Evolutionary conservation across 1,284 basidiomycete species (phyloP).

Genomic region (Sporisorium reilianum): DNA sequence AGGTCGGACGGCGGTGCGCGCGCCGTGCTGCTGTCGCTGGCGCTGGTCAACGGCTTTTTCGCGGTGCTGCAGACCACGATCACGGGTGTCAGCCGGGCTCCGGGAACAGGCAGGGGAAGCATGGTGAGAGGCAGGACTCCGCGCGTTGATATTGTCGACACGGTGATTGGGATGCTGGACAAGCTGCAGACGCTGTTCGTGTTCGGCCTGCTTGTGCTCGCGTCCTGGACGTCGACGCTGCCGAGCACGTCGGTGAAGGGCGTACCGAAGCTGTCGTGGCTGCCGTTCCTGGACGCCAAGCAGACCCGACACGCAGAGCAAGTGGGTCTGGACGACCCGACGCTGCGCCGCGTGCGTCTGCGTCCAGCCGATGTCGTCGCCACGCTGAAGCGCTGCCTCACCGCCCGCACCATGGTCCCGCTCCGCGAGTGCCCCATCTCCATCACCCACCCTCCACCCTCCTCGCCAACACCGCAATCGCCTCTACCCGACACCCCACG

Average conservation of each 20-base stretch:
- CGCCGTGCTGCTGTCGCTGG: constrained; percentile 24
- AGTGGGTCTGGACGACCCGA: constrained; percentile 3
- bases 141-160: constrained; percentile 14
- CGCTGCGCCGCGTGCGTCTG: constrained; percentile 18
- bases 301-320: neutral
- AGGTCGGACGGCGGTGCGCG: constrained; percentile 10
- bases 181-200: constrained; percentile 34
- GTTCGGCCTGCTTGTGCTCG: constrained; percentile 30
- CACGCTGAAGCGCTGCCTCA: constrained; percentile 23
- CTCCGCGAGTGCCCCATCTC: constrained; percentile 21
- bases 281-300: constrained; percentile 8
- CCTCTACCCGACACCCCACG: constrained; percentile 8
- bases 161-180: constrained; percentile 27
- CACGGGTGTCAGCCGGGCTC: constrained; percentile 4
- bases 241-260: neutral
- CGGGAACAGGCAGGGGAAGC: neutral
- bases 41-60: constrained; percentile 30
- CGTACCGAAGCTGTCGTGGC: constrained; percentile 12
- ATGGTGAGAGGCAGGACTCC: neutral
- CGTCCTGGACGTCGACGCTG: constrained; percentile 29
- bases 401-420: constrained; percentile 22
- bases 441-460: constrained; percentile 2
- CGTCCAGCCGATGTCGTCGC: constrained; percentile 21
- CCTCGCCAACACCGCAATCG: neutral
- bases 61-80: constrained; percentile 14